Evolutionary conservation across 148 eudicot genomes (phyloP), one percentile per base, ranked within the genome.

Genomic region (Salicornia ramosissima): DNA sequence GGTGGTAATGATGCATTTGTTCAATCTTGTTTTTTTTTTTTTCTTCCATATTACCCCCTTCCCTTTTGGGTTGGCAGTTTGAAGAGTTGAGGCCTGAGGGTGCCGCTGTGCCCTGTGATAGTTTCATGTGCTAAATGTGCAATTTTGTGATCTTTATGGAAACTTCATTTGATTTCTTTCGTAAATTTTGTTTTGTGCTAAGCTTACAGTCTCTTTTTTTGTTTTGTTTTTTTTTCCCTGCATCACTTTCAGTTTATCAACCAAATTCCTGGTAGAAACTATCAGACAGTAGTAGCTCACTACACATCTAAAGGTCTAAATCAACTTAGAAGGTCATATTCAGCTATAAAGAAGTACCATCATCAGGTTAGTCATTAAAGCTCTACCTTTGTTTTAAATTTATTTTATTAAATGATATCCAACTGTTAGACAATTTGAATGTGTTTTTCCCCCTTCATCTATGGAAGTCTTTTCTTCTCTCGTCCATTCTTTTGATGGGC

Each of bases 301-400:
- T 80, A 70, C 68, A 24, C 75, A 60, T 83, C 87, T 70, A 77
- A 75, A 79, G 84, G 73, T 72, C 60, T 76, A 67, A 68, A 75
- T 56, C 61, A 66, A 69, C 66, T 82, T 57, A 60, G 65, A 55
- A 68, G 34, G 69, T 79, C 81, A 43, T 85, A 73, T 58, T 68
- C 79, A 62, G 80, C 86, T 52, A 69, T 78, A 33, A 86, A 85
- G 77, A 81, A 69, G 72, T 85, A 83, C 78, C 98, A 93, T 75
- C 90, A 88, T 57, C 80, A 90, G 91, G 98, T 93, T 73, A 53
- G 73, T 53, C 31, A 4, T 43, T 67, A 43, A 24, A 42, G 29
- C 47, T 50, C 36, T 54, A 39, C n/a, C n/a, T n/a, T n/a, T n/a
- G n/a, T n/a, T n/a, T n/a, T n/a, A n/a, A n/a, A n/a, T n/a, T 50